Conservation (phyloP, 352 stramenopile genomes). For the Globisporangium irregulare region DNA sequence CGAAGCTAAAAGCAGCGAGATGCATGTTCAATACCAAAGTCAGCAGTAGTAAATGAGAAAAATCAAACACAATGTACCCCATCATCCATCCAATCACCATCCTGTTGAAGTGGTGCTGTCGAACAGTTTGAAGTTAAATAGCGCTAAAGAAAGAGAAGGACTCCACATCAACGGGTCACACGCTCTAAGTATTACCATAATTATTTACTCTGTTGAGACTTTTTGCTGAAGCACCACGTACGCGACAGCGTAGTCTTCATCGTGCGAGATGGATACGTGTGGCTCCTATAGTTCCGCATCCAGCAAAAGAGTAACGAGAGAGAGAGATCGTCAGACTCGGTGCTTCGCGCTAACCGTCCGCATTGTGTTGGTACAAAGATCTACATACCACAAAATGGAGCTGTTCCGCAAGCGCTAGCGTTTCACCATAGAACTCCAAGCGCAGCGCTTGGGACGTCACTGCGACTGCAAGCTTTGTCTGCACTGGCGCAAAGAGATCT, state of each 20-base stretch:
- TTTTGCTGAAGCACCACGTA: constrained; percentile 67
- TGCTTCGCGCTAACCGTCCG: not conserved
- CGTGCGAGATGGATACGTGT: constrained; percentile 76
- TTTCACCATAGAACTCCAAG: constrained; percentile 63
- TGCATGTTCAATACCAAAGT: not conserved
- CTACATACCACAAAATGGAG: constrained; percentile 47
- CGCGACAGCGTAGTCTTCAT: constrained; percentile 78
- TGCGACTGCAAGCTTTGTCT: constrained; percentile 30
- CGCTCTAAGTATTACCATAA: no score
- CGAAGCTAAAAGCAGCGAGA: not conserved
- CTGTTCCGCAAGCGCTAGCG: constrained; percentile 42
- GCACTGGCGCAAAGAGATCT: constrained; percentile 7
- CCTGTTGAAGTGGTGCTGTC: no score
- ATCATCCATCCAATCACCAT: not conserved
- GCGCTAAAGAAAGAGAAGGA: no score
- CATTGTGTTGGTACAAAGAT: not conserved
- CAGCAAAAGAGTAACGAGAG: not conserved
- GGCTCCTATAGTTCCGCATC: constrained; percentile 31
- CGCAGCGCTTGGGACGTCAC: constrained; percentile 35
- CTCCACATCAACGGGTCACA: no score
- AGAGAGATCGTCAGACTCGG: no score
- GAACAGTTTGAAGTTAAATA: not conserved
- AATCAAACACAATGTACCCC: not conserved
- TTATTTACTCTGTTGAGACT: not conserved
- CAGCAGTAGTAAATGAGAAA: not conserved